Evolutionary conservation across 306 rosid species (phyloP), one percentile per base, ranked within the genome.

Genomic region (Abrus precatorius): DNA sequence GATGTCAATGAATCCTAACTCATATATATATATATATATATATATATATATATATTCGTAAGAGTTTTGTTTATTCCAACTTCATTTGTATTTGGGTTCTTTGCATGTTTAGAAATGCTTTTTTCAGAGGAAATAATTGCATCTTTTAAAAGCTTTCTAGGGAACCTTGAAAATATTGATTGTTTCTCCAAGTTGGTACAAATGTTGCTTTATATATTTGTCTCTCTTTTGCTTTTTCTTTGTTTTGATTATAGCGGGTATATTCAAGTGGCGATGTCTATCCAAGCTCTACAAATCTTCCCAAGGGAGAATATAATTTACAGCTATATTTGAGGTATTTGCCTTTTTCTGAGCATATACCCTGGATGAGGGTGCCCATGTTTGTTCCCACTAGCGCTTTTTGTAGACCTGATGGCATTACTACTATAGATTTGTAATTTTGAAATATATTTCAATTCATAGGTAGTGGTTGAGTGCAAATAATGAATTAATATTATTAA

Each of bases 251-350:
- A 38, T 69, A 95, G 99, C 97, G 97, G 40, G 36, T 93, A 78
- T 87, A 87, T 88, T 87, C 98, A 52, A 85, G 84, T 82, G 99
- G 99, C 32, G 99, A 95, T 81, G 95, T 76, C 82, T 95, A 95
- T 87, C 99, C 99, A 59, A 67, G 76, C 12, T 79, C 77, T 74
- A 55, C 97, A 47, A 95, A 86, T 72, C 98, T 93, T 83, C 97
- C 99, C 43, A 91, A 93, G 84, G 99, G 99, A 76, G 99, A 93
- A 77, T 95, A 91, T 89, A 90, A 41, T 87, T 78, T 95, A 84
- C 97, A 69, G 78, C 85, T 95, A 45, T 89, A 89, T 81, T 81
- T 93, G 83, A 95, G 99, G 98, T 95, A 87, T 48, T 14, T 74
- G 70, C 50, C 73, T 27, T 64, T 81, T 87, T 79, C 81, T 74